phyloP scores from a whole-genome alignment of 2,329 filamentous ascomycete genomes.

The Penicillium capsulatum region DNA sequence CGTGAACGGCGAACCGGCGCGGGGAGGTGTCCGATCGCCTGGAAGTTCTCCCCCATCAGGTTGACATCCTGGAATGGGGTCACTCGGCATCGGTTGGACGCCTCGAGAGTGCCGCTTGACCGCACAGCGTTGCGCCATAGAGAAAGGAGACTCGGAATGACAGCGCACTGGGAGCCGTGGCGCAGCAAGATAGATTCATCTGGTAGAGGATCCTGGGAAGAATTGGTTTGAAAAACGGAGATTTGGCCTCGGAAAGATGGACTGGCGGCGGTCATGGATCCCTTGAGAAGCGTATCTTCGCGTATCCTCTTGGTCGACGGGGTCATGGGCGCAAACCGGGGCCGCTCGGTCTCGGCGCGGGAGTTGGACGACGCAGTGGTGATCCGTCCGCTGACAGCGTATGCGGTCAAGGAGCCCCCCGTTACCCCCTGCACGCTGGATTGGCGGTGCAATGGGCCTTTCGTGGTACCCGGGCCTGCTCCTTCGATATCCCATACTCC shows the following conservation, averaged over 20 bases:
- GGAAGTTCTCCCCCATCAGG: constrained; percentile 41
- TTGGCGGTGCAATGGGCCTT: constrained; percentile 39
- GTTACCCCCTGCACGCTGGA: constrained; percentile 38
- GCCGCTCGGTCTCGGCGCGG: constrained; percentile 28
- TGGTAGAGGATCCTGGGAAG: constrained; percentile 32
- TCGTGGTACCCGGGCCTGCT: constrained; percentile 39
- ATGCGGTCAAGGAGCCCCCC: constrained; percentile 40
- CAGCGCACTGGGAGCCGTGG: constrained; percentile 39
- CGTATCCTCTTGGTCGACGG: constrained; percentile 46
- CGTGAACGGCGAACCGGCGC: constrained; percentile 23
- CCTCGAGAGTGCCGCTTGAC: constrained; percentile 37
- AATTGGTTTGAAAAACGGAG: constrained; percentile 37
- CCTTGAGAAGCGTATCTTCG: constrained; percentile 44
- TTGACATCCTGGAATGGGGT: constrained; percentile 38
- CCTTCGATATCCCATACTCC: constrained; percentile 49
- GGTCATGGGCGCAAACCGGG: constrained; percentile 45
- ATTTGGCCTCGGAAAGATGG: constrained; percentile 41
- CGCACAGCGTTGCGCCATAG: constrained; percentile 43
- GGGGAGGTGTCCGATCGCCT: constrained; percentile 37
- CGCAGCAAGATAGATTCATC: constrained; percentile 46
- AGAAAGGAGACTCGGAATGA: constrained; percentile 43
- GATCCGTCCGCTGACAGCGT: constrained; percentile 42
- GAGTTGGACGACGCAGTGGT: constrained; percentile 26
- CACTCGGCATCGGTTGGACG: constrained; percentile 38
- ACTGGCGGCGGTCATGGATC: constrained; percentile 26